phyloP scores from a whole-genome alignment of 2,329 filamentous ascomycete species.

The Colletotrichum abscissum region DNA sequence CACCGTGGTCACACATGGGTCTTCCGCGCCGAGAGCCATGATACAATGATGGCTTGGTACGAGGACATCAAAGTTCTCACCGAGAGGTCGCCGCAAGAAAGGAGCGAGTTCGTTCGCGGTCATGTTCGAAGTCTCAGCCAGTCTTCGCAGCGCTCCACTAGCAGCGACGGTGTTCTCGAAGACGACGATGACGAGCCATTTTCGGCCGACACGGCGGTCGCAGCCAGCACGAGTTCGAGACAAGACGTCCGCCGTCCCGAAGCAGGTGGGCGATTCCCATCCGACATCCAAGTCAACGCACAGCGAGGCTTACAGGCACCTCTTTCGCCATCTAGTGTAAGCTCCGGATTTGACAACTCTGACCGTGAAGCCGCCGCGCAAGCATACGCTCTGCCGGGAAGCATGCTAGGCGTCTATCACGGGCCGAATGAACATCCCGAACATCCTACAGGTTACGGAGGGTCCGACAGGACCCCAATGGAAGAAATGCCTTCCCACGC shows the following conservation, averaged over 20 bases:
- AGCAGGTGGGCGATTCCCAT: constrained; percentile 97
- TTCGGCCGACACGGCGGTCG: constrained; percentile 66
- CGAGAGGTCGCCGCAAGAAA: constrained; percentile 88
- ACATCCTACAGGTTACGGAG: constrained; percentile 54
- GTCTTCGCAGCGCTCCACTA: constrained; percentile 69
- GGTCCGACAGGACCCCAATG: constrained; percentile 56
- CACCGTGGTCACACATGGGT: constrained; percentile 84
- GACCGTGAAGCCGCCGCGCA: constrained; percentile 71
- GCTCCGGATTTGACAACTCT: constrained; percentile 65
- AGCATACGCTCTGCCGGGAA: constrained; percentile 61
- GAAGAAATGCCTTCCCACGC: constrained; percentile 63
- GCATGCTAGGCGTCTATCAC: neutral
- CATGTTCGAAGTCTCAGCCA: constrained; percentile 84
- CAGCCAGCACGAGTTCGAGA: constrained; percentile 59
- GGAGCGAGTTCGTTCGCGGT: constrained; percentile 85
- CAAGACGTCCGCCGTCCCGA: constrained; percentile 76
- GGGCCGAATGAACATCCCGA: constrained; percentile 4
- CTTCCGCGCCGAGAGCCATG: constrained; percentile 78
- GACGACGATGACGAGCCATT: constrained; percentile 75
- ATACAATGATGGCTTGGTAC: constrained; percentile 98
- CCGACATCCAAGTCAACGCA: constrained; percentile 86
- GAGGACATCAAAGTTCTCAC: constrained; percentile 92
- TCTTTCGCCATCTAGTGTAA: constrained; percentile 84
- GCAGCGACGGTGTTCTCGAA: constrained; percentile 82
- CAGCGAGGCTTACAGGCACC: constrained; percentile 83